phyloP scores from a whole-genome alignment of 345 rosid genomes.

The Populus euphratica region DNA sequence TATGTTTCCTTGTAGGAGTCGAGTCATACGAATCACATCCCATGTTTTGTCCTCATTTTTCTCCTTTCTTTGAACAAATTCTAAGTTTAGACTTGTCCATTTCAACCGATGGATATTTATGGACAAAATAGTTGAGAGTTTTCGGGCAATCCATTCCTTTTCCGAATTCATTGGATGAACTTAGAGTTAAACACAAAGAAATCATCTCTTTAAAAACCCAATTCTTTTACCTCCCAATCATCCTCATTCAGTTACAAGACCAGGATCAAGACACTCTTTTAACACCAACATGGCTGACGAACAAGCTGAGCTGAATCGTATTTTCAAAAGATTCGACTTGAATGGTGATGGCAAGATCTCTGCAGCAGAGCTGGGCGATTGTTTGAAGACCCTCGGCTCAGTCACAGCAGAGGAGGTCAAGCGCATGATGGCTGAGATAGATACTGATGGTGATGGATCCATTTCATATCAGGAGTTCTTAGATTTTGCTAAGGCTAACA shows the following conservation, averaged over 20 bases:
- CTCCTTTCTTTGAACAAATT: not conserved
- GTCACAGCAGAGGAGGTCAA: constrained; percentile 56
- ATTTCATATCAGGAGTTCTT: constrained; percentile 69
- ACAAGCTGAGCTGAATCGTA: constrained; percentile 49
- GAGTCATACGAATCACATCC: not conserved
- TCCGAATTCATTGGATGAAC: constrained; percentile 28
- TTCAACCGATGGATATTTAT: not conserved
- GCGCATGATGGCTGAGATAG: constrained; percentile 89
- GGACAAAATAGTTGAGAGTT: constrained; percentile 4
- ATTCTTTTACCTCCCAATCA: not conserved
- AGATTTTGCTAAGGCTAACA: constrained; percentile 68
- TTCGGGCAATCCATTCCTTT: constrained; percentile 28
- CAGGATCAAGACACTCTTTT: not conserved
- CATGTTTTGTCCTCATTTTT: not conserved
- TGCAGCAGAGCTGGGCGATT: constrained; percentile 64
- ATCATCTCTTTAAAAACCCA: constrained; percentile 16
- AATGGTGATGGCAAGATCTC: constrained; percentile 88
- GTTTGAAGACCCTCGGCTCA: constrained; percentile 62
- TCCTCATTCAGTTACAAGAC: not conserved
- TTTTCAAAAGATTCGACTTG: constrained; percentile 77
- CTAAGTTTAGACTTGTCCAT: not conserved
- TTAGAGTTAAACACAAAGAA: constrained; percentile 2
- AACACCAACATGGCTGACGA: constrained; percentile 49
- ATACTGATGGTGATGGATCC: constrained; percentile 82
- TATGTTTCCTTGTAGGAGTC: not conserved